These are phyloP conservation scores for Monilinia fructigena DNA, from an alignment of 2,329 filamentous ascomycete genomes.

Conservation along the genomic window DNA sequence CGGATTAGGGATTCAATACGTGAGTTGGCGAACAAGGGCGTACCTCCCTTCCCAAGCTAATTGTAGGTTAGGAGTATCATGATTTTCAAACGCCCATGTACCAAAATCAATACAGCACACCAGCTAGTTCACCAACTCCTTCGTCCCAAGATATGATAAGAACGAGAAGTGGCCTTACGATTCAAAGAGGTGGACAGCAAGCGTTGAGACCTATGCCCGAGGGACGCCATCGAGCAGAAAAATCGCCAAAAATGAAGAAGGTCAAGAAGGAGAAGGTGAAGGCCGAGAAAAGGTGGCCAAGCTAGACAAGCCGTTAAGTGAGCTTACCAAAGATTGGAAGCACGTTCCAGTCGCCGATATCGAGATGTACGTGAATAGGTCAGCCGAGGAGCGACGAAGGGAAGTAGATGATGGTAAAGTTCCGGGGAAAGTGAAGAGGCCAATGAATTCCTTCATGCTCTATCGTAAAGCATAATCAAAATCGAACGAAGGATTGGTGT, in stretches of 20 bases:
- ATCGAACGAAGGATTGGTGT: slow-evolving; percentile 78
- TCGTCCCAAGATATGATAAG: slow-evolving; percentile 37
- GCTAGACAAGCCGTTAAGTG: slow-evolving; percentile 67
- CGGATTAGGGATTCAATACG: slow-evolving; percentile 35
- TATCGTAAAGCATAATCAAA: slow-evolving; percentile 92
- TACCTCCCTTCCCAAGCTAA: slow-evolving; percentile 25
- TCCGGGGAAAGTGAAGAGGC: slow-evolving; percentile 76
- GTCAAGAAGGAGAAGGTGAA: slow-evolving; percentile 43
- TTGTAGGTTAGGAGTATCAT: slow-evolving; percentile 31
- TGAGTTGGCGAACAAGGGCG: slow-evolving; percentile 24
- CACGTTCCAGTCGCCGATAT: slow-evolving; percentile 72
- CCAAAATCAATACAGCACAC: slow-evolving; percentile 49
- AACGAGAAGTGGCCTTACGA: slow-evolving; percentile 37
- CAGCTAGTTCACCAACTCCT: slow-evolving; percentile 52
- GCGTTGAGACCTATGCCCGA: slow-evolving; percentile 36
- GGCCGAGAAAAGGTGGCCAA: slow-evolving; percentile 50
- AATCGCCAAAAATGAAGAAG: slow-evolving; percentile 42
- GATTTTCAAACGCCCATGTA: slow-evolving; percentile 30
- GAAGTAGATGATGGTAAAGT: slow-evolving; percentile 70
- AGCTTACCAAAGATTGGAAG: slow-evolving; percentile 62
- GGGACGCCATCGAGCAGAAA: slow-evolving; percentile 30
- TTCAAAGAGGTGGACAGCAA: slow-evolving; percentile 32
- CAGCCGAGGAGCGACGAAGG: slow-evolving; percentile 60
- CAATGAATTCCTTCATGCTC: slow-evolving; percentile 98
- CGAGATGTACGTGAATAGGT: slow-evolving; percentile 72